Conservation (phyloP, 1,284 basidiomycete species). For the Butyriboletus appendiculatus region DNA sequence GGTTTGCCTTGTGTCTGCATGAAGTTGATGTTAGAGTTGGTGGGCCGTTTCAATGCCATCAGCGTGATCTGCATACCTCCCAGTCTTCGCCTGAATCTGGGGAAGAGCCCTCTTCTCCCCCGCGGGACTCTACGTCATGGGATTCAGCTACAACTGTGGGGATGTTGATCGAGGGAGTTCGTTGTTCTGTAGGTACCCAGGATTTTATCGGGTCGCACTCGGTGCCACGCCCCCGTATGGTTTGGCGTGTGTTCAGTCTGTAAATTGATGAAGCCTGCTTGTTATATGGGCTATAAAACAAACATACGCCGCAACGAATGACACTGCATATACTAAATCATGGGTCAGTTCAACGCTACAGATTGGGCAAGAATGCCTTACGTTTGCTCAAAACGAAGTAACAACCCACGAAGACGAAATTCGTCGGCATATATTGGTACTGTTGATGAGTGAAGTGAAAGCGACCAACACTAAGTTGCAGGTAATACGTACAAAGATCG, state of each 20-base stretch:
- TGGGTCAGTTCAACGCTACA: not conserved
- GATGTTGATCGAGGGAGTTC: too few species aligned
- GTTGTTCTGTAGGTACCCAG: too few species aligned
- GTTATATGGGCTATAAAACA: not conserved
- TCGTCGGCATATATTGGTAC: slow-evolving; percentile 57
- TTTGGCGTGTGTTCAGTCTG: slow-evolving; percentile 54
- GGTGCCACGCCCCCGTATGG: not conserved
- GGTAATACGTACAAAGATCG: slow-evolving; percentile 51
- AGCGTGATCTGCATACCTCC: slow-evolving; percentile 8
- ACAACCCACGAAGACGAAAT: slow-evolving; percentile 57
- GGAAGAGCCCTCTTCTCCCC: not conserved
- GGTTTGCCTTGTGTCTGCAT: slow-evolving; percentile 1
- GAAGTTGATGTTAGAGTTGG: not conserved
- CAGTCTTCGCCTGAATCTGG: not conserved
- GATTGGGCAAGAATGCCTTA: slow-evolving; percentile 33
- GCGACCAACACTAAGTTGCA: not conserved
- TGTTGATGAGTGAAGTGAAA: slow-evolving; percentile 22
- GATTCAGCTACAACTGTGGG: too few species aligned
- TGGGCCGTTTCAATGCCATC: not conserved
- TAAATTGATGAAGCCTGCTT: slow-evolving; percentile 2
- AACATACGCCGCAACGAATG: slow-evolving; percentile 65
- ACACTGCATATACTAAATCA: slow-evolving; percentile 61
- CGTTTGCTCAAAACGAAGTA: slow-evolving; percentile 69
- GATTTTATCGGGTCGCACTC: too few species aligned
- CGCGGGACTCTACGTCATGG: too few species aligned